Percentiles rank a stretch among this genome's conserved stretches.
Evolutionary conservation across 108 stramenopile species (phyloP).

Genomic region (Nitzschia sp.): DNA sequence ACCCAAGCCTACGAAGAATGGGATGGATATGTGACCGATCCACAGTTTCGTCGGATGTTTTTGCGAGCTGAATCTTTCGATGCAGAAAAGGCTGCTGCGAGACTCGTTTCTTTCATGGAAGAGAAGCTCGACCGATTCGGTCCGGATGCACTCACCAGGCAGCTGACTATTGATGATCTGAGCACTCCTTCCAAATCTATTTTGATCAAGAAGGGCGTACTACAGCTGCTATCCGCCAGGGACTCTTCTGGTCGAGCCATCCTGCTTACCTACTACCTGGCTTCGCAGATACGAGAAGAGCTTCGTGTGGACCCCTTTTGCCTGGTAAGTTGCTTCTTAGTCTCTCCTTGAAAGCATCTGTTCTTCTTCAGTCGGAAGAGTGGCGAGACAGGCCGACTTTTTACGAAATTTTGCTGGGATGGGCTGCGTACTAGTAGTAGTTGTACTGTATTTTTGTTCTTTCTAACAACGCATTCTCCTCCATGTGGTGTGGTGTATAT

Average conservation of each 20-base stretch:
- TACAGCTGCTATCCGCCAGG: conserved; percentile 5
- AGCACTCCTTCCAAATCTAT: neutral
- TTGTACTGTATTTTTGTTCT: neutral
- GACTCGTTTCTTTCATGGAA: conserved; percentile 19
- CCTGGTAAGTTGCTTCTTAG: neutral
- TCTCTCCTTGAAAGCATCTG: neutral
- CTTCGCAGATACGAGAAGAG: neutral
- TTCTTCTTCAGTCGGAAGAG: too few relatives aligned
- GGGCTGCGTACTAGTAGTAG: too few relatives aligned
- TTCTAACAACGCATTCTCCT: too few relatives aligned
- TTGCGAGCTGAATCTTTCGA: conserved; percentile 24
- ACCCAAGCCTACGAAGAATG: conserved; percentile 7
- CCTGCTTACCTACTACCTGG: neutral
- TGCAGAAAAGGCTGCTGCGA: conserved; percentile 14
- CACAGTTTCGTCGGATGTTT: conserved; percentile 11
- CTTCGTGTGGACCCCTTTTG: neutral
- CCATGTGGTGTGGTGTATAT: neutral
- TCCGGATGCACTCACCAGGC: neutral
- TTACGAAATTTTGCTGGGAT: too few relatives aligned
- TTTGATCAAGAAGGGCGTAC: neutral
- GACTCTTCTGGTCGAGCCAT: conserved; percentile 17
- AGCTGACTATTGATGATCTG: conserved; percentile 13
- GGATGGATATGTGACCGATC: neutral
- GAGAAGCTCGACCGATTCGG: conserved; percentile 2
- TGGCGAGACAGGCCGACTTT: too few relatives aligned